Base-by-base conservation (phyloP, 2,329 filamentous ascomycete genomes). In the Colletotrichum scovillei region DNA sequence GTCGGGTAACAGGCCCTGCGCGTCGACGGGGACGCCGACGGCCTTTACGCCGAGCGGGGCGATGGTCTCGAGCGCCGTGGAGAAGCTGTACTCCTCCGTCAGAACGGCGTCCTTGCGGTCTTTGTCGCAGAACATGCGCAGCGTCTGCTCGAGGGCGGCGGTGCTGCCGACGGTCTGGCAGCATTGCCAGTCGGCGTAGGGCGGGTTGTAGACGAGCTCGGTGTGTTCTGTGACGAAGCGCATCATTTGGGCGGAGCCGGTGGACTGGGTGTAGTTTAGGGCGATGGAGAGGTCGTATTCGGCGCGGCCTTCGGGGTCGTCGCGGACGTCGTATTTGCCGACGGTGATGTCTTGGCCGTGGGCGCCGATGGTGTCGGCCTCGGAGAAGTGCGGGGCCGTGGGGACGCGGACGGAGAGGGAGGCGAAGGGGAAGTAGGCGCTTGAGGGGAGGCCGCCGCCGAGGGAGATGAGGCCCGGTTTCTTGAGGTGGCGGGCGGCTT, bases 161-260 rank as follows among this genome's bases (percentile, higher is more conserved):
- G 97, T 98, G 82, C 92, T 97, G 66, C 96, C 97, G 53, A 96
- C 90, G 2, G 92, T 95, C 85, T 98, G 88, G 67, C 92, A 92
- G 78, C 94, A 94, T 76, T 90, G 88, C 97, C 97, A 99, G 84
- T 99, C 95, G 22, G 92, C 89, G 81, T 98, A 98, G 0, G 94
- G 94, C 19, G 96, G 95, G 74, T 91, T 88, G 82, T 95, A 94
- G 19, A 98, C 91, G 69, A 98, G 91, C 84, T 99, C 96, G 0
- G 95, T 97, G 84, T 98, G 97, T 86, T 99, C 97, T 0, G 95
- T 97, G 63, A 98, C 88, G 85, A 94, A 98, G 73, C 97, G 92
- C 75, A 98, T 86, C 82, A 99, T 87, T 84, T 98, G 97, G 4
- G 95, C 93, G 12, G 94, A 91, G 22, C 97, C 97, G 22, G 91